Percentiles rank a stretch among this genome's conserved stretches.
These are phyloP conservation scores for Cordyceps cateniannulata DNA, from an alignment of 2,329 filamentous ascomycete species.

Conservation along the genomic window DNA sequence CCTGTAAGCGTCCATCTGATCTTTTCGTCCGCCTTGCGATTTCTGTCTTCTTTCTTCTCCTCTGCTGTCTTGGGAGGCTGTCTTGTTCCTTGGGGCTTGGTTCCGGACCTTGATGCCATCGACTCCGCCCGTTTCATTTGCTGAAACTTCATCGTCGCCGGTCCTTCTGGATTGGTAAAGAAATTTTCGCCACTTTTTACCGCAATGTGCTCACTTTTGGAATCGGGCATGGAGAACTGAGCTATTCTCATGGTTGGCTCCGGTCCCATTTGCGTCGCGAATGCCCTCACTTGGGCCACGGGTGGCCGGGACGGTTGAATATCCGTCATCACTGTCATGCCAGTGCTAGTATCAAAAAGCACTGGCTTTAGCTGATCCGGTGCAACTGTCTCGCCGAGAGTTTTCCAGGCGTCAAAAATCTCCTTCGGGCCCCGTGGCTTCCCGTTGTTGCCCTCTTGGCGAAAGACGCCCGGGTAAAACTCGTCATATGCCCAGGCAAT, in stretches of 20 bases:
- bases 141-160: background rate
- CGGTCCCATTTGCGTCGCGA: background rate
- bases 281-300: background rate
- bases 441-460: background rate
- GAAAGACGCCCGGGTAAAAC: constrained; percentile 11
- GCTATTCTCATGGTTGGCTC: background rate
- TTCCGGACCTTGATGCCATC: background rate
- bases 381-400: background rate
- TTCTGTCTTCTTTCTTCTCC: constrained; percentile 3
- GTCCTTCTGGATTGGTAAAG: background rate
- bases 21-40: background rate
- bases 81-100: background rate
- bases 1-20: constrained; percentile 4
- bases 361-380: background rate
- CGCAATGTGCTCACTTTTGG: background rate
- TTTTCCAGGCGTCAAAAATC: background rate
- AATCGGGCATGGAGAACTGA: background rate
- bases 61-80: constrained; percentile 1
- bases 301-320: background rate
- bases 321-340: constrained; percentile 3
- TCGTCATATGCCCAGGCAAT: constrained; percentile 8
- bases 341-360: constrained; percentile 1
- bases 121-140: background rate
- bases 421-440: background rate
- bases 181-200: background rate